A percentile compares a stretch with the other conserved stretches of the same genome.
Evolutionary conservation across 768 basidiomycete species (phyloP).

Genomic region (Glaciozyma martinii): DNA sequence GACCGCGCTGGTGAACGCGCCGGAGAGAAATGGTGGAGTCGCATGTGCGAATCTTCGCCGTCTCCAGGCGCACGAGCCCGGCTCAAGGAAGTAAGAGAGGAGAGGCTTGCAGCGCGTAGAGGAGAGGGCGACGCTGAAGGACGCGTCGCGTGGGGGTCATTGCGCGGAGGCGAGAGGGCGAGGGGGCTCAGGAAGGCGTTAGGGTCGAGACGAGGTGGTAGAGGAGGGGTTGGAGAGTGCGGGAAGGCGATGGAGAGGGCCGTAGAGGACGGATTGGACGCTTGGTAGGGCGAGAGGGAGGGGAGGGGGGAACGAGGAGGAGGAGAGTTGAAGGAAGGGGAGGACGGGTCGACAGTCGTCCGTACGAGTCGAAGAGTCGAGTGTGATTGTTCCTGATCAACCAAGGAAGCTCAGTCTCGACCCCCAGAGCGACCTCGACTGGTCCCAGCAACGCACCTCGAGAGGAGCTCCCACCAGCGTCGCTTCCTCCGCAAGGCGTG

Average conservation of each 20-base stretch:
- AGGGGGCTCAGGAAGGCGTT: neutral
- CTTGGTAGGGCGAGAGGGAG: neutral
- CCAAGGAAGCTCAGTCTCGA: neutral
- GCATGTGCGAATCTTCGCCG: no score
- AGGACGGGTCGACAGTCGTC: neutral
- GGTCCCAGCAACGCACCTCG: neutral
- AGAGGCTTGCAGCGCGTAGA: no score
- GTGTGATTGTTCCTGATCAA: neutral
- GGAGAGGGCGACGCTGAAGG: no score
- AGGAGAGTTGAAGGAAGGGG: neutral
- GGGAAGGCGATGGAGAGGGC: neutral
- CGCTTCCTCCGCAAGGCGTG: neutral
- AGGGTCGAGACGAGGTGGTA: neutral
- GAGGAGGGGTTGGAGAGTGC: neutral
- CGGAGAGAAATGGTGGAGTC: no score
- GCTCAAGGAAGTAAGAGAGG: no score
- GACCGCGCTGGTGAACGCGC: no score
- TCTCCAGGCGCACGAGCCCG: no score
- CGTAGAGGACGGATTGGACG: neutral
- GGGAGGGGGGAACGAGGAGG: neutral
- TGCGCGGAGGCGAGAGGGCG: neutral
- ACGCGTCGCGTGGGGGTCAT: neutral
- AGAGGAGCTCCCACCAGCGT: neutral
- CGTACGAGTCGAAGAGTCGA: no score
- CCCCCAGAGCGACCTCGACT: no score